A percentile compares a stretch with the other conserved stretches of the same genome.
Evolutionary conservation across 306 rosid species (phyloP).

Genomic region (Dryas alaskensis): DNA sequence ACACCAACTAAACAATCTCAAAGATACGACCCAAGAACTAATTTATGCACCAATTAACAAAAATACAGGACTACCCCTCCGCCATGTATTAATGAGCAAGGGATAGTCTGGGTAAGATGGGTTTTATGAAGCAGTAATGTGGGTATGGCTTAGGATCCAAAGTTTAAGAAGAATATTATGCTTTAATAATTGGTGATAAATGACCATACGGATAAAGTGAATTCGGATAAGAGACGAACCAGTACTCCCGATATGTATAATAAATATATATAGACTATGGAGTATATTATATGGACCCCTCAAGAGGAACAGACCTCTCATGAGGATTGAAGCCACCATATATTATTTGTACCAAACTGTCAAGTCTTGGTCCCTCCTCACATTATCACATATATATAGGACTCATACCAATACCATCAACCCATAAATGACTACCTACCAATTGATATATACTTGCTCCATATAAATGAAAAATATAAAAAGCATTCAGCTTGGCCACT

Average conservation of each 20-base stretch:
- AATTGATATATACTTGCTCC: not conserved
- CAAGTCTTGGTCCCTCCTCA: conserved; percentile 32
- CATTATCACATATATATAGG: conserved; percentile 17
- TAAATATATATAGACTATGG: not conserved
- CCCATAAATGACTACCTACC: conserved; percentile 41
- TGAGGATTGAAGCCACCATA: conserved; percentile 27
- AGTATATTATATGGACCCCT: conserved; percentile 32
- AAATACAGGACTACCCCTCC: too few species aligned
- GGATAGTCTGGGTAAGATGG: not conserved
- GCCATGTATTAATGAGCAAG: too few species aligned
- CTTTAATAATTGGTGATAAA: conserved; percentile 63
- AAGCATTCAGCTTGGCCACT: too few species aligned
- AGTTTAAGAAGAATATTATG: conserved; percentile 49
- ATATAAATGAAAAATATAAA: too few species aligned
- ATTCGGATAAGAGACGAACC: conserved; percentile 46
- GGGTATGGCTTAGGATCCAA: conserved; percentile 24
- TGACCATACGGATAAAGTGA: conserved; percentile 54
- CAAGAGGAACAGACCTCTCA: conserved; percentile 37
- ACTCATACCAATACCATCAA: conserved; percentile 35
- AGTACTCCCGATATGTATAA: conserved; percentile 14
- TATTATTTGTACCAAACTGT: conserved; percentile 26
- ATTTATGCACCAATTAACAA: too few species aligned
- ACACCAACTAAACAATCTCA: too few species aligned
- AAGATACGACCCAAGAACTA: too few species aligned
- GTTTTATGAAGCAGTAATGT: conserved; percentile 13